Evolutionary conservation across 805 yeast species (phyloP), one percentile per base, ranked within the genome.

Genomic region (Schwanniomyces yamadae): DNA sequence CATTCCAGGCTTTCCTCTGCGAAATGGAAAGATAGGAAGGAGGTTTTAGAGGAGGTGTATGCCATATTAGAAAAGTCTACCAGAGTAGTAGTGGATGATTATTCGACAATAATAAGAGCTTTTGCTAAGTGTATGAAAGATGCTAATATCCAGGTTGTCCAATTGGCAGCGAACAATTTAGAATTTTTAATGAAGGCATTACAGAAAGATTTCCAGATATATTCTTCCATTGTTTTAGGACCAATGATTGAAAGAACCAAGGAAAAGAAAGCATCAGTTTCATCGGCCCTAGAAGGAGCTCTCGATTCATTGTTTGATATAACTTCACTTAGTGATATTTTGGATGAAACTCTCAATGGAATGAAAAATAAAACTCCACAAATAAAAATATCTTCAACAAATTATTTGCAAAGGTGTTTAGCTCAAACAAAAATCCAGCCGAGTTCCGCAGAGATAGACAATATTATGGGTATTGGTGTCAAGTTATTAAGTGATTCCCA

Each of bases 11-110:
- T 88, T 21, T 55, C 68, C 1, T 80, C 90, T 2, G 42, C 80
- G 0, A 81, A 83, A 50, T 93, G 99, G 99, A 88, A 89, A 54
- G 97, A 90, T 34, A 73, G 99, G 44, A 88, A 85, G 39, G 96
- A 86, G 47, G 87, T 76, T 0, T 67, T 93, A 37, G 91, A 86
- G 31, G 89, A 80, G 43, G 70, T 75, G 2, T 44, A 57, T 21
- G 71, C 68, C 22, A 61, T 66, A 9, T 63, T 78, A 19, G 61
- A 66, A 15, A 79, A 82, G 28, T 77, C 78, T 1, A 66, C 81
- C 29, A 81, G 73, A 44, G 52, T 81, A 31, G 67, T 65, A n/a
- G 60, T 66, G 6, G 85, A 68, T 35, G 95, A 90, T 54, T 88
- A 82, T 57, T 45, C 72, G 5, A 81, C 72, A 2, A 58, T 90